phyloP scores from a whole-genome alignment of 768 basidiomycete species.

The Megacollybia marginata region DNA sequence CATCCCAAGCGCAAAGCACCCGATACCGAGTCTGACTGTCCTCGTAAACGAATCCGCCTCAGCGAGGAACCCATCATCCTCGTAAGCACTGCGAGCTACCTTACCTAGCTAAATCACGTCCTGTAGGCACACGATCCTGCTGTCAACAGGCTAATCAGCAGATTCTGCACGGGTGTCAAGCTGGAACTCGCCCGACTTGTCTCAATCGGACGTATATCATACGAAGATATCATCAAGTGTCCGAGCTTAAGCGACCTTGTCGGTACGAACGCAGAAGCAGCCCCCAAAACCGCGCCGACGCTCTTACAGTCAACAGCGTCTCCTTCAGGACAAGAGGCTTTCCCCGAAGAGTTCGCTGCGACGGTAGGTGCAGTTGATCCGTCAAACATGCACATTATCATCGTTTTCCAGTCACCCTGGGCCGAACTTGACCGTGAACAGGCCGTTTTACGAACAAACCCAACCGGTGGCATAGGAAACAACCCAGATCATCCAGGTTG shows the following conservation, averaged over 20 bases:
- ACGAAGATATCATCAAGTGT: not conserved
- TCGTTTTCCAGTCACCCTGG: conserved; percentile 50
- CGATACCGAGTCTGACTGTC: not conserved
- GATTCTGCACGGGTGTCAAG: not conserved
- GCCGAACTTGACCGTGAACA: conserved; percentile 54
- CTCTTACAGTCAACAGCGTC: conserved; percentile 1
- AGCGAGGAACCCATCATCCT: not conserved
- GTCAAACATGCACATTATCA: not conserved
- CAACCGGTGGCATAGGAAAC: conserved; percentile 35
- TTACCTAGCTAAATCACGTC: not conserved
- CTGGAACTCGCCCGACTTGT: not conserved
- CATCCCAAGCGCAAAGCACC: not conserved
- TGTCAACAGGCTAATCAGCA: not conserved
- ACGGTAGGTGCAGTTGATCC: conserved; percentile 16
- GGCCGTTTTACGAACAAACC: conserved; percentile 22
- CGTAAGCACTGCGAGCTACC: not conserved
- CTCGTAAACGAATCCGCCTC: not conserved
- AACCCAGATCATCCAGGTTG: conserved; percentile 30
- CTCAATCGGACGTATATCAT: not conserved
- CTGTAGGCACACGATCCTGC: not conserved
- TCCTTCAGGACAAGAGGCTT: not conserved
- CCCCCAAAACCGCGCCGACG: conserved; percentile 15
- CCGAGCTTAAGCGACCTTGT: conserved; percentile 11
- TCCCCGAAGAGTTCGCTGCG: conserved; percentile 19
- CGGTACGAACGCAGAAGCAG: conserved; percentile 23